Conservation (phyloP, 352 stramenopile genomes). For the Globisporangium lucens region DNA sequence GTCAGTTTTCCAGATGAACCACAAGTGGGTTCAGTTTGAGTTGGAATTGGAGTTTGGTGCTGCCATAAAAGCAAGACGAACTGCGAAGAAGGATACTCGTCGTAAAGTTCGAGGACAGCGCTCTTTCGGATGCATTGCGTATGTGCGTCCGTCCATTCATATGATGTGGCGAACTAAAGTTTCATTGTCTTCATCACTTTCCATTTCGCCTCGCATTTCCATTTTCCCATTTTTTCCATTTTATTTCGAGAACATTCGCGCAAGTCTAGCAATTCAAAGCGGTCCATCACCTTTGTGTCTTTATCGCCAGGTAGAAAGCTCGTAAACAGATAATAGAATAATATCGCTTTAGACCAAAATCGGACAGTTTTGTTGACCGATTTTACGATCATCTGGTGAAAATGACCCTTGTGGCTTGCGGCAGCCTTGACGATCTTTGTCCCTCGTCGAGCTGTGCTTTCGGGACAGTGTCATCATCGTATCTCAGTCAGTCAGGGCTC, state of each 20-base stretch:
- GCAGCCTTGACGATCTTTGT: conserved; percentile 1
- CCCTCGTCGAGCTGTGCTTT: not conserved
- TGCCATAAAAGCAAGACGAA: not conserved
- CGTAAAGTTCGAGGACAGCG: not conserved
- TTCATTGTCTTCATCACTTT: not conserved
- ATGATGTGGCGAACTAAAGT: not conserved
- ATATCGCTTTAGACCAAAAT: not conserved
- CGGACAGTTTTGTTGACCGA: too few relatives aligned
- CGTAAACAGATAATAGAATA: not conserved
- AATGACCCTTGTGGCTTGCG: not conserved
- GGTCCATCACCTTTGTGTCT: not conserved
- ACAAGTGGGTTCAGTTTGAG: not conserved
- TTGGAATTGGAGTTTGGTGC: not conserved
- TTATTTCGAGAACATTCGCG: conserved; percentile 3
- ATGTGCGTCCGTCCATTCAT: not conserved
- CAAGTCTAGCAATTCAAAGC: not conserved
- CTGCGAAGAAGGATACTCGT: not conserved
- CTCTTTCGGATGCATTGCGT: not conserved
- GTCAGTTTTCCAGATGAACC: not conserved
- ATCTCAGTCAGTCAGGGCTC: not conserved
- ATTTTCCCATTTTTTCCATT: not conserved
- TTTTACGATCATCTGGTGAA: not conserved
- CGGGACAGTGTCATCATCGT: not conserved
- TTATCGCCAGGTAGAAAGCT: not conserved
- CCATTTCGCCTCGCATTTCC: not conserved